Conservation (phyloP, 192 early-diverging fungal species). For the Pecoramyces ruminantium region DNA sequence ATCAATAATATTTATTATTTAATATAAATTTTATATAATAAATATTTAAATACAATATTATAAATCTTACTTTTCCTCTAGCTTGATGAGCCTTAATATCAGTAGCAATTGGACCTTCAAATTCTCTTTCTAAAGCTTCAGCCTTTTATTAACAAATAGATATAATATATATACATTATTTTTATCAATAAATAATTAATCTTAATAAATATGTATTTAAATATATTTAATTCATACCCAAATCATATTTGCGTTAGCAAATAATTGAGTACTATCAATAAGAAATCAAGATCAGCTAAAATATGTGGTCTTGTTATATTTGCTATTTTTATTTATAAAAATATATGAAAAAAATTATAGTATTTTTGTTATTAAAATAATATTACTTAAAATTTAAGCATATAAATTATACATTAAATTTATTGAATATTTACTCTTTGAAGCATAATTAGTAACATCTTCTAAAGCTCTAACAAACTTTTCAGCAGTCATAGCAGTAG, state of each 20-base stretch:
- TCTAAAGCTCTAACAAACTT: conserved; percentile 29
- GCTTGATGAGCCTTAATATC: not conserved
- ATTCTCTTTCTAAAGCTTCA: conserved; percentile 19
- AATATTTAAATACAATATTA: too few species aligned
- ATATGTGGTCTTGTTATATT: conserved; percentile 11
- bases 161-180: too few species aligned
- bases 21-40: too few species aligned
- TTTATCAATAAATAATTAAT: too few species aligned
- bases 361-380: too few species aligned
- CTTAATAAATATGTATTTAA: not conserved
- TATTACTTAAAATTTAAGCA: too few species aligned
- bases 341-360: too few species aligned
- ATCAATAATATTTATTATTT: conserved; percentile 5
- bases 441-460: conserved; percentile 25
- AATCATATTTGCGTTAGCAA: conserved; percentile 28
- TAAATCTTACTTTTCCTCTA: not conserved
- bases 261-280: conserved; percentile 27
- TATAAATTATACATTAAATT: too few species aligned
- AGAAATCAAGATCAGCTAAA: conserved; percentile 27
- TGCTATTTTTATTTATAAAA: conserved; percentile 9
- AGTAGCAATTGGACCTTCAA: conserved; percentile 19
- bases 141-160: too few species aligned
- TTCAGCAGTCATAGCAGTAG: conserved; percentile 20
- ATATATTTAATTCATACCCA: conserved; percentile 13
- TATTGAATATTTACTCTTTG: conserved; percentile 10